Conservation (phyloP, 805 yeast species). For the Candida koratica region DNA sequence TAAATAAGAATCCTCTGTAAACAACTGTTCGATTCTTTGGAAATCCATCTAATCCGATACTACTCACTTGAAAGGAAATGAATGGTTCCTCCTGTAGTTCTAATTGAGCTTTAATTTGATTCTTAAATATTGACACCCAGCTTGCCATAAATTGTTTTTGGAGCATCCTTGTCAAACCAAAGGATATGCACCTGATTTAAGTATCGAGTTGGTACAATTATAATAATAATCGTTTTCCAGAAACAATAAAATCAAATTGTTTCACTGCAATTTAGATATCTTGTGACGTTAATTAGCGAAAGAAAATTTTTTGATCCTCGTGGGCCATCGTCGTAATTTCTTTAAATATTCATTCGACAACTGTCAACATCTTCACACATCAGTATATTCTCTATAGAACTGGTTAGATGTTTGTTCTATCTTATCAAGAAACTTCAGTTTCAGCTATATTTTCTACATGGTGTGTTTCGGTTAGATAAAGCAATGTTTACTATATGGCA, state of each 20-base stretch:
- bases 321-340: conserved; percentile 12
- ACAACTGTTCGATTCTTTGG: conserved; percentile 73
- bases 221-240: too few relatives aligned
- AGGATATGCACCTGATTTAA: too few relatives aligned
- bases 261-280: conserved; percentile 5
- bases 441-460: too few relatives aligned
- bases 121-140: conserved; percentile 65
- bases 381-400: too few relatives aligned
- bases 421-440: too few relatives aligned
- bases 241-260: background rate
- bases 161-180: conserved; percentile 22
- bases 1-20: conserved; percentile 70
- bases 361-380: too few relatives aligned
- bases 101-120: conserved; percentile 12
- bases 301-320: conserved; percentile 12
- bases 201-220: too few relatives aligned
- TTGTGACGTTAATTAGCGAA: conserved; percentile 9
- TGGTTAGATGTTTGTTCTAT: too few relatives aligned
- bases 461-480: too few relatives aligned
- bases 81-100: conserved; percentile 40
- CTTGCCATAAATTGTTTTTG: conserved; percentile 51
- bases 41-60: conserved; percentile 48
- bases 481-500: too few relatives aligned
- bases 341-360: background rate
- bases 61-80: conserved; percentile 62